Percentiles rank a stretch among this genome's conserved stretches.
These are phyloP conservation scores for Curvularia hawaiiensis DNA, from an alignment of 2,329 filamentous ascomycete species.

Conservation along the genomic window DNA sequence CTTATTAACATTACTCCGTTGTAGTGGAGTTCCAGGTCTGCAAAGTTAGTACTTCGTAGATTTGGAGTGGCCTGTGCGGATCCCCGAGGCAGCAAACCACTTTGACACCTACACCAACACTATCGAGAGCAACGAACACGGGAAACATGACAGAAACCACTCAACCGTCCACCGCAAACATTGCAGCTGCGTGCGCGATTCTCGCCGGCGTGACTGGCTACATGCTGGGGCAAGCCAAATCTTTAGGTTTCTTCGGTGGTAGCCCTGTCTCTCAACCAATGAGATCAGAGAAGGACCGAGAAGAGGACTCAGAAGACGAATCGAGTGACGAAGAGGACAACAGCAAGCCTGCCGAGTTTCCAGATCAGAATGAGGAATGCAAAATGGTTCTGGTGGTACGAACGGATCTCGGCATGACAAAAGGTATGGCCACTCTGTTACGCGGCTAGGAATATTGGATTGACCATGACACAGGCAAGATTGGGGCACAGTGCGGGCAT, in stretches of 20 bases:
- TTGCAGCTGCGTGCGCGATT: constrained; percentile 75
- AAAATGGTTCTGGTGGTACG: constrained; percentile 92
- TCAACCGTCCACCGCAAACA: constrained; percentile 60
- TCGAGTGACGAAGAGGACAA: constrained; percentile 40
- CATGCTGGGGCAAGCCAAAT: constrained; percentile 67
- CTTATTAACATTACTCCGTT: too few species aligned
- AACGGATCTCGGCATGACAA: constrained; percentile 96
- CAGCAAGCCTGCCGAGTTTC: constrained; percentile 52
- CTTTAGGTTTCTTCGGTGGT: constrained; percentile 73
- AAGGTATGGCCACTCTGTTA: constrained; percentile 63
- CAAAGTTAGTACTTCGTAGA: too few species aligned
- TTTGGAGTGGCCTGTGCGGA: constrained; percentile 1
- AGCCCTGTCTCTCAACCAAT: constrained; percentile 48
- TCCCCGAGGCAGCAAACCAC: background rate
- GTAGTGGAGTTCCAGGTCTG: too few species aligned
- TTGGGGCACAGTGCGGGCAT: constrained; percentile 92
- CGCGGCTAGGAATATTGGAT: background rate
- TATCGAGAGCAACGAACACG: background rate
- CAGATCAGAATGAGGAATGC: constrained; percentile 75
- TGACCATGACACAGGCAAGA: constrained; percentile 71
- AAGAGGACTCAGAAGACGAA: constrained; percentile 34
- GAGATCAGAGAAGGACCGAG: constrained; percentile 19
- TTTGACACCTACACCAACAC: background rate
- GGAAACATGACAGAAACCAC: constrained; percentile 33
- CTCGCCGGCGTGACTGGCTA: constrained; percentile 78